Evolutionary conservation across 192 early-diverging fungal genomes (phyloP).

Genomic region (Gamsiella multidivaricata): DNA sequence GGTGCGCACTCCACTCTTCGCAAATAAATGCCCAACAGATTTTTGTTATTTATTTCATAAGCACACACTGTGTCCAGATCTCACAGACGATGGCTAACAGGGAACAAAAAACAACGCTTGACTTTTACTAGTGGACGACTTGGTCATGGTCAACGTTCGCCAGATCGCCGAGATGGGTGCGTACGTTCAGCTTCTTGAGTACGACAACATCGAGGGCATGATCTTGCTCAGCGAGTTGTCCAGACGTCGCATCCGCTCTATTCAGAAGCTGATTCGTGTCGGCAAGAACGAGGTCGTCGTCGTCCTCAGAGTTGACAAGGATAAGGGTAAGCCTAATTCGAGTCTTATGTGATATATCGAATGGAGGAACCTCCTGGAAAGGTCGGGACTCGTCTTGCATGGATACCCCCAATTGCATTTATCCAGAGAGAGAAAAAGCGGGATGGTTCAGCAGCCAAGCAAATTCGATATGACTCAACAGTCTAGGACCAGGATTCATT

Average conservation of each 20-base stretch:
- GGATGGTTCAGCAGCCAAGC: no score
- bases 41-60: neutral
- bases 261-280: constrained; percentile 95
- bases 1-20: constrained; percentile 10
- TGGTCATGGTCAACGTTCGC: constrained; percentile 97
- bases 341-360: no score
- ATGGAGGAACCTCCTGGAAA: neutral
- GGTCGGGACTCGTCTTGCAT: no score
- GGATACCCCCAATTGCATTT: no score
- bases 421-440: neutral
- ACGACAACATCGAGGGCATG: constrained; percentile 98
- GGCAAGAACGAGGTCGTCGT: constrained; percentile 94
- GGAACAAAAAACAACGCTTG: neutral
- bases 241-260: constrained; percentile 93
- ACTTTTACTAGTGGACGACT: constrained; percentile 89
- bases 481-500: no score
- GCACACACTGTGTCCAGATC: no score
- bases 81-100: no score
- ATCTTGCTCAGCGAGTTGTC: constrained; percentile 94
- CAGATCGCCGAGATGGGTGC: constrained; percentile 96
- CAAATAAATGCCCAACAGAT: neutral
- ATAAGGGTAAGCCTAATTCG: constrained; percentile 78
- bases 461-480: no score
- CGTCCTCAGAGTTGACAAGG: constrained; percentile 95
- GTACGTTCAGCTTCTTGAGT: constrained; percentile 95